Percentiles rank a stretch among this genome's conserved stretches.
Evolutionary conservation across 176 grass and related monocot genomes (phyloP).

Genomic region (Pontederia paniculata): DNA sequence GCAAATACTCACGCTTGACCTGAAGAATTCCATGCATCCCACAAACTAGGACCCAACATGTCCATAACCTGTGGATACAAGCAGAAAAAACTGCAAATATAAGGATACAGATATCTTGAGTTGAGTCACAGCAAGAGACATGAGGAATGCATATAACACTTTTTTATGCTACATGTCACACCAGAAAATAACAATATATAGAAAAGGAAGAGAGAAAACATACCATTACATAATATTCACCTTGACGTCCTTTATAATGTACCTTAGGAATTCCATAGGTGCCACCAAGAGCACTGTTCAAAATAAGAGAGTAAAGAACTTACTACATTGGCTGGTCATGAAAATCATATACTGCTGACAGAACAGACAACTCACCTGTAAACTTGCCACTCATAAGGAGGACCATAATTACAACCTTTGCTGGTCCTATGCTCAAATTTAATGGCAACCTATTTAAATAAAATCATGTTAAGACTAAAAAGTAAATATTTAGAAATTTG

Average conservation of each 20-base stretch:
- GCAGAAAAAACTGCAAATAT: not conserved
- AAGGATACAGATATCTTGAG: not conserved
- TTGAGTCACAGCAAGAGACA: no score
- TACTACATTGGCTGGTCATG: not conserved
- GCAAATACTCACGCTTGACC: constrained; percentile 47
- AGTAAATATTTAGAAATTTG: not conserved
- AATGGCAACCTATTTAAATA: constrained; percentile 50
- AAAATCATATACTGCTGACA: constrained; percentile 9
- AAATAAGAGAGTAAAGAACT: constrained; percentile 1
- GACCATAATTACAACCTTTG: constrained; percentile 71
- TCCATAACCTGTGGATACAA: constrained; percentile 62
- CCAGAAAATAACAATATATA: constrained; percentile 28
- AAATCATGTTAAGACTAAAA: not conserved
- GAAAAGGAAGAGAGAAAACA: not conserved
- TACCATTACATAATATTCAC: constrained; percentile 52
- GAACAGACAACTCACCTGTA: constrained; percentile 27
- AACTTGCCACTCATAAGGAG: constrained; percentile 89
- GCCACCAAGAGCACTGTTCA: constrained; percentile 54
- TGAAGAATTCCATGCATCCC: constrained; percentile 88
- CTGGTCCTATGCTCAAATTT: constrained; percentile 84
- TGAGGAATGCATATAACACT: no score
- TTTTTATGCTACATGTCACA: not conserved
- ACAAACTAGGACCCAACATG: constrained; percentile 87
- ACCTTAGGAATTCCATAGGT: constrained; percentile 78
- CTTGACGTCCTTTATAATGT: constrained; percentile 77